A percentile compares a stretch with the other conserved stretches of the same genome.
Conservation (phyloP, 176 grass and related monocot genomes). For the Oryza meyeriana region DNA sequence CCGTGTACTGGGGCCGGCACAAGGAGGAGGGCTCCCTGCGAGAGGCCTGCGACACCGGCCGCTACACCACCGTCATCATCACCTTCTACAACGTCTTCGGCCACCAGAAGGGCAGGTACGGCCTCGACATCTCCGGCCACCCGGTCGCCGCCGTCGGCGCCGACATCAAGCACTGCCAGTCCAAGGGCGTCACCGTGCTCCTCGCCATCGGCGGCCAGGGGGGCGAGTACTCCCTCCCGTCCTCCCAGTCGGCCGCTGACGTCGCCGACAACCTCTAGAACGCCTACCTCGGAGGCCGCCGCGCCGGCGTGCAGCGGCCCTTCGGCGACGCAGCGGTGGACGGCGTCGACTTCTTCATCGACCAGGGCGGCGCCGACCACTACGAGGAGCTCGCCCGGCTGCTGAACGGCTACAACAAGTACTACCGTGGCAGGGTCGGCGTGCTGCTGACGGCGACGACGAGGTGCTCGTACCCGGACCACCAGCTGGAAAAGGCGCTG, state of each 20-base stretch:
- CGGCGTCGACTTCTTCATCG: not conserved
- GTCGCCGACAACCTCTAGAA: not conserved
- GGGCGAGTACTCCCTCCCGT: not conserved
- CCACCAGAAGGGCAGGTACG: not conserved
- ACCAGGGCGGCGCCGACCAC: not conserved
- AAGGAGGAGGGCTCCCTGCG: not conserved
- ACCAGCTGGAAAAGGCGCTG: constrained; percentile 19
- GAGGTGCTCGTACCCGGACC: constrained; percentile 46
- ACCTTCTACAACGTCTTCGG: constrained; percentile 4
- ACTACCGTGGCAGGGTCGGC: not conserved
- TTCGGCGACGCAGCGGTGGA: not conserved
- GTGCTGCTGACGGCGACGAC: constrained; percentile 43
- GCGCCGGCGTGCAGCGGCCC: not conserved
- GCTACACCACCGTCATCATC: not conserved
- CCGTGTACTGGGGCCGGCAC: constrained; percentile 7
- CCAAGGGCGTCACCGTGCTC: not conserved
- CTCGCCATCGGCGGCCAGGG: not conserved
- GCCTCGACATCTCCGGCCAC: constrained; percentile 16
- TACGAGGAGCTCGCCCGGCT: constrained; percentile 15
- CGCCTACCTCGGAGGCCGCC: not conserved
- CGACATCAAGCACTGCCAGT: constrained; percentile 37
- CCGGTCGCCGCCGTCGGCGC: constrained; percentile 1
- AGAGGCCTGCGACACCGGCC: constrained; percentile 2
- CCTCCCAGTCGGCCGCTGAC: not conserved
- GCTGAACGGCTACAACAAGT: not conserved